These are phyloP conservation scores for Cryptosporidium parvum DNA, from an alignment of 169 alveolate species.

Conservation along the genomic window DNA sequence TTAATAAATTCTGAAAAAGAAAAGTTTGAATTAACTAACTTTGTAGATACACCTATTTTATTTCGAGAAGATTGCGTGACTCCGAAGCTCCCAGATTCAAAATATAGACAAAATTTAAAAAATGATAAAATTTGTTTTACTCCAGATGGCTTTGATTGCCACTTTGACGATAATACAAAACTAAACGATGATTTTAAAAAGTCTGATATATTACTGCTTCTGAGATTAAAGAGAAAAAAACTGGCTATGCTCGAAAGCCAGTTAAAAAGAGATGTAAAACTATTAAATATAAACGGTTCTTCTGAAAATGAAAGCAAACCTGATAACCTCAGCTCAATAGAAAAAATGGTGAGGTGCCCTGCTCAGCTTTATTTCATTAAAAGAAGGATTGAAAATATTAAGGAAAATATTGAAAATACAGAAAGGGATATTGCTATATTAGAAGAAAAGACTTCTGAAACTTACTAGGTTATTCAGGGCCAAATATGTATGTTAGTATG, in stretches of 20 bases:
- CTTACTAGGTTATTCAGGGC: slow-evolving; percentile 32
- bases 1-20: background rate
- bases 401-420: slow-evolving; percentile 66
- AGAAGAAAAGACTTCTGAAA: slow-evolving; percentile 55
- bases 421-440: slow-evolving; percentile 55
- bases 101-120: background rate
- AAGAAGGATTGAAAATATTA: slow-evolving; percentile 48
- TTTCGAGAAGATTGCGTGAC: background rate
- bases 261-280: slow-evolving; percentile 22
- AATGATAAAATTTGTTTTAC: slow-evolving; percentile 28
- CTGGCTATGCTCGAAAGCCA: slow-evolving; percentile 33
- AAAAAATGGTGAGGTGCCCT: slow-evolving; percentile 16
- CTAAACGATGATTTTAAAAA: slow-evolving; percentile 29
- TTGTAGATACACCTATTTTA: background rate
- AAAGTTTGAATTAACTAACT: background rate
- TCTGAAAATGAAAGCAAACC: background rate
- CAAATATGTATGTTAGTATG: slow-evolving; percentile 59
- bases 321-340: background rate
- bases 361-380: slow-evolving; percentile 62
- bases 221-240: slow-evolving; percentile 45
- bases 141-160: slow-evolving; percentile 1
- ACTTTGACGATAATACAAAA: background rate
- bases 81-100: background rate
- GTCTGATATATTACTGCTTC: slow-evolving; percentile 32
- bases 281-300: background rate